Evolutionary conservation across 768 basidiomycete genomes (phyloP), one percentile per base, ranked within the genome.

Genomic region (Ramaria sp.): DNA sequence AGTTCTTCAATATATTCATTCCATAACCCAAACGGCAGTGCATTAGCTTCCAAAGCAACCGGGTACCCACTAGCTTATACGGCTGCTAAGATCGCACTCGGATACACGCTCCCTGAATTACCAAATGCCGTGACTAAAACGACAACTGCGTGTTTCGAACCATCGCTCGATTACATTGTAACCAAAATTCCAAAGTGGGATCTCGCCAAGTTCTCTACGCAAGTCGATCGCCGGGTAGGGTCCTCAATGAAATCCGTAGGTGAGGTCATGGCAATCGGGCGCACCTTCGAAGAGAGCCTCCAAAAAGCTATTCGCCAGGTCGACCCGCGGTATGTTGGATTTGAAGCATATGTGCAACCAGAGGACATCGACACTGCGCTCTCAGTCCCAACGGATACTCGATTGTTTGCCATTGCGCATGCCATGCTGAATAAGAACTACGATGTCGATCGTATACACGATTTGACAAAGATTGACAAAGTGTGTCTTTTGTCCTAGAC

Each of bases 121-220:
- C 95, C 95, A 13, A 99, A 99, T 70, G 94, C 96, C 41, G 96
- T 99, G 60, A 99, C 96, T 51, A 99, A 98, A 75, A 95, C 93
- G 3, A 99, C 96, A 1, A 98, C 96, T 10, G 96, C 96, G 1
- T 98, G 96, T 73, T 99, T 98, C 72, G 96, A 99, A 68, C 95
- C 96, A 24, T 95, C 94, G 7, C 78, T 99, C 45, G 96, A 99
- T 71, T 99, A 99, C 71, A 96, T 99, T 66, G 96, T 99, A 59
- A 96, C 93, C 50, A 99, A 99, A 74, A 98, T 99, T 61, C 96
- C 96, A 60, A 97, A 97, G 70, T 98, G 96, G 95, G 96, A 99
- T 73, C 76, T 99, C 56, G 93, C 94, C 62, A 99, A 99, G 71
- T 98, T 99, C 77, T 88, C 87, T 20, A 73, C 84, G 41, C 90